Evolutionary conservation across 2,329 filamentous ascomycete genomes (phyloP), one percentile per base, ranked within the genome.

Genomic region (Trichophaea hybrida): DNA sequence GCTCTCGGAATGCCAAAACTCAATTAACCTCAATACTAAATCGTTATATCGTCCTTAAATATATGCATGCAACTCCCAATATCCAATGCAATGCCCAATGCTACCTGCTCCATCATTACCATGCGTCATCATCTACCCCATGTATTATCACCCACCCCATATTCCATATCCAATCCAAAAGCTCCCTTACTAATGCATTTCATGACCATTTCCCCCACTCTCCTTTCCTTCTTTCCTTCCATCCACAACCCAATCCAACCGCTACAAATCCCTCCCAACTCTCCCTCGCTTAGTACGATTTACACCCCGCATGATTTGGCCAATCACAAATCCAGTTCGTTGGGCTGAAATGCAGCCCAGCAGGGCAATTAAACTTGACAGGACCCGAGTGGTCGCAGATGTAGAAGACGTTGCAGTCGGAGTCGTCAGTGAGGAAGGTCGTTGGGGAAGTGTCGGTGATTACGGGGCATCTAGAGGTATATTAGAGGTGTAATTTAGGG

Each of bases 311-410:
- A 37, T 32, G 6, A 1, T 35, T 37, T 12, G 50, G 50, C 12
- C 4, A 53, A 24, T 53, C 50, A 32, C 50, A 53, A 33, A 35
- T 32, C 32, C 34, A 37, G 24, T 31, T 53, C 5, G 32, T 35
- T n/a, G 50, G 50, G 12, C 32, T 35, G 33, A 53, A 53, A 33
- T 53, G 24, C 8, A 37, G 13, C n/a, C 50, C 50, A 8, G 13
- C 24, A n/a, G 50, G 50, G 50, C 50, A 53, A 13, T 15, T 53
- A 13, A 53, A 53, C 50, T 53, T 53, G 50, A 53, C 50, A 4
- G 50, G 50, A 4, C 50, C 50, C 2, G 4, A 12, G 50, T 53
- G 50, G 33, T 53, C 50, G 34, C 50, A 53, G 32, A 53, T 53
- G 33, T 53, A 53, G 50, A 53, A 53, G 50, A 53, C 34, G 13